Evolutionary conservation across 2,329 filamentous ascomycete genomes (phyloP), one percentile per base, ranked within the genome.

Genomic region (Apiospora arundinis): DNA sequence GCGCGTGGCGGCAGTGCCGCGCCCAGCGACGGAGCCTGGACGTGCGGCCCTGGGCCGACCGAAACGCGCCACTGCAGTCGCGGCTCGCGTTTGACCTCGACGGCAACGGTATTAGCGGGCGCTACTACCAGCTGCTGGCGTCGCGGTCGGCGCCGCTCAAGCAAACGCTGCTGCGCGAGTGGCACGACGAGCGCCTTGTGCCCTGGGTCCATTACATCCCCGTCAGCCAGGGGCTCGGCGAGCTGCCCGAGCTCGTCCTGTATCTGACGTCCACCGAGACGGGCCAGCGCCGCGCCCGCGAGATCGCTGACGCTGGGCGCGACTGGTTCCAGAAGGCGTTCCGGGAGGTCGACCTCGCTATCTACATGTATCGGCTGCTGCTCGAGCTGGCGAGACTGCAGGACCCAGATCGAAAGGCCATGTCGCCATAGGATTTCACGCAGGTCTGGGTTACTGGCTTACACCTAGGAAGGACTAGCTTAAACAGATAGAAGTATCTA

Each of bases 311-410:
- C 67, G 77, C 80, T 9, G 89, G 91, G 0, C 81, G 83, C 11
- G 82, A 84, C 11, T 92, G 90, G 91, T 86, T 85, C 66, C 76
- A 74, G 0, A 85, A 82, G 74, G 86, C 86, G 14, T 75, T 92
- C 45, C 78, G 90, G 56, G 87, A 88, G 63, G 85, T 88, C 48
- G 90, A 93, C 76, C 85, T 90, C 75, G 83, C 86, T 40, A 83
- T 89, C 1, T 91, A 91, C 82, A 83, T 89, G 40, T 92, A 91
- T 75, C 82, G 91, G 68, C 76, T 92, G 71, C 73, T 92, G 74
- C 76, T 92, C 32, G 91, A 92, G 82, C 84, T 86, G 68, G 82
- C 81, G 23, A 80, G 85, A 67, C 63, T 85, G 9, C 80, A 82
- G 71, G 83, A 86, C 69, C 78, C 77, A 6, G 60, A 73, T 37